Evolutionary conservation across 345 rosid species (phyloP).

Genomic region (Schrenkiella parvula): DNA sequence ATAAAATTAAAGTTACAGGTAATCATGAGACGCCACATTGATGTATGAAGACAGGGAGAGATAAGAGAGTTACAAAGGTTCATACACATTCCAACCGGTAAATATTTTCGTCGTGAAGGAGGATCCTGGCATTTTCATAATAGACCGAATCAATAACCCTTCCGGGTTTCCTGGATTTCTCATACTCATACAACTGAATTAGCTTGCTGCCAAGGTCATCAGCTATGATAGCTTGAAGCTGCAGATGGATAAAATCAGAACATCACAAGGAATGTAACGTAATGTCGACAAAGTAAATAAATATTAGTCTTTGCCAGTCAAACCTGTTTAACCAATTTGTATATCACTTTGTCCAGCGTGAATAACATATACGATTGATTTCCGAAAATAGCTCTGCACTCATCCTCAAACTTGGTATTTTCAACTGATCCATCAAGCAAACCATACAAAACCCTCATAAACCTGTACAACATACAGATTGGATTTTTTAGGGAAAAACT

Average conservation of each 20-base stretch:
- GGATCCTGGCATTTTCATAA: conserved; percentile 74
- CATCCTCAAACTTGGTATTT: conserved; percentile 92
- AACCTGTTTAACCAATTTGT: conserved; percentile 93
- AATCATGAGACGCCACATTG: neutral
- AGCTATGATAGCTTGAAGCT: conserved; percentile 91
- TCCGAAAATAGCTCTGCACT: conserved; percentile 91
- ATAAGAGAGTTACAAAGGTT: conserved; percentile 10
- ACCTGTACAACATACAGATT: conserved; percentile 42
- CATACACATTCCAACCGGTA: conserved; percentile 82
- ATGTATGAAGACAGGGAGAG: neutral
- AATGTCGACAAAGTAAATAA: neutral
- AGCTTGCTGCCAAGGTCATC: conserved; percentile 91
- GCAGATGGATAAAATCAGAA: conserved; percentile 21
- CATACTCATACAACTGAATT: conserved; percentile 81
- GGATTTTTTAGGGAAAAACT: neutral
- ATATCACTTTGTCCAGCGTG: conserved; percentile 90
- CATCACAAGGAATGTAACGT: conserved; percentile 3
- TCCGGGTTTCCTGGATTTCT: conserved; percentile 59
- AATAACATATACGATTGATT: conserved; percentile 88
- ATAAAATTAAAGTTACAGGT: neutral
- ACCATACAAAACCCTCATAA: conserved; percentile 63
- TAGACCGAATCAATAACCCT: conserved; percentile 63
- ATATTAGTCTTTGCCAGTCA: neutral
- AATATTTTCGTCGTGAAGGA: conserved; percentile 83
- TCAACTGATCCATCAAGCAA: conserved; percentile 92